Base-by-base conservation (phyloP, 495 filamentous ascomycete species). In the Neurospora sublineolata region DNA sequence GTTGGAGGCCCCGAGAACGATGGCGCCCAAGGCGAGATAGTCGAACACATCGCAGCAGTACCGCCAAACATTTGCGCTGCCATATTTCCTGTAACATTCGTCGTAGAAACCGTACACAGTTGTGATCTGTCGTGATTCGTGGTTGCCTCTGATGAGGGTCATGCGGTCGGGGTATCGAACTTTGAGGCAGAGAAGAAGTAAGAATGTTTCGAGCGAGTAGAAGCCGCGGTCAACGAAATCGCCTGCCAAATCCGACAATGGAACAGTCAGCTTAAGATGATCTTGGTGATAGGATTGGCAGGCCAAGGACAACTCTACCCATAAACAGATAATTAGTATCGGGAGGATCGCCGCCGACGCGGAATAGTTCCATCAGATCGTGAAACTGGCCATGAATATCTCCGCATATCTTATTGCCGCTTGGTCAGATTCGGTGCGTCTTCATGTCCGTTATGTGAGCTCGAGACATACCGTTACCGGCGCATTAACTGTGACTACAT, bases 1-100 rank as follows among this genome's bases (percentile, higher is more conserved):
- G 64, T 91, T 91, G 67, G 92, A 90, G 27, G 96, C 93, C 69
- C 96, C 95, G 14, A 97, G 87, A 37, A 99, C 93, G 75, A 99
- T 90, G 46, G 95, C 95, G 70, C 94, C 95, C 52, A 99, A 89
- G 14, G 95, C 96, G 33, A 99, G 88, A 80, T 98, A 98, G 82
- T 99, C 95, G 79, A 99, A 99, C 3, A 98, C 93, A 79, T 99
- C 95, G 82, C 95, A 98, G 84, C 95, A 99, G 79, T 99, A 97
- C 68, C 94, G 87, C 95, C 95, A 99, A 1, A 99, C 95, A 74
- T 97, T 99, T 20, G 95, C 95, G 80, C 87, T 95, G 69, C 95
- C 95, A 78, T 99, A 99, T 82, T 99, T 99, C 46, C 96, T 90
- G 69, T 97, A 85, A 77, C 95, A 99, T 79, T 99, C 95, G 77